Evolutionary conservation across 768 basidiomycete genomes (phyloP).

Genomic region (Lactarius hengduanensis): DNA sequence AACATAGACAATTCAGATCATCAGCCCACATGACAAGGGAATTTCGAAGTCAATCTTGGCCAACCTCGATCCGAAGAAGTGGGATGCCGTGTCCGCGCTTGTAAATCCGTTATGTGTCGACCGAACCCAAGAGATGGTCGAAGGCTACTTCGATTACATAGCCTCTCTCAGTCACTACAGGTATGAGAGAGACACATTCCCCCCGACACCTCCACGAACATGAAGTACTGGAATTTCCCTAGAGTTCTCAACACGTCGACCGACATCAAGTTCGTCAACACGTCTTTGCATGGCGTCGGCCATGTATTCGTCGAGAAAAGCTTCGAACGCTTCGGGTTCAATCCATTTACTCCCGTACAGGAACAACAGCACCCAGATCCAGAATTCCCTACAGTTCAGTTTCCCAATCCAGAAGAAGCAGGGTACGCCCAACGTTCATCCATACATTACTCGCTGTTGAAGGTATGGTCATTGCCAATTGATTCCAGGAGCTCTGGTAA

Average conservation of each 20-base stretch:
- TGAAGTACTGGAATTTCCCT: neutral
- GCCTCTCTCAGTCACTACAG: constrained; percentile 32
- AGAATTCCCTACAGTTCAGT: constrained; percentile 79
- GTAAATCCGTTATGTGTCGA: constrained; percentile 51
- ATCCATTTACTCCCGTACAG: constrained; percentile 56
- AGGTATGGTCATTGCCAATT: neutral
- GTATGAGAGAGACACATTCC: constrained; percentile 6
- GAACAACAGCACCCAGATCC: constrained; percentile 77
- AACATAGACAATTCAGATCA: constrained; percentile 54
- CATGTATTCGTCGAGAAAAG: constrained; percentile 58
- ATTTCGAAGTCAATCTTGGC: constrained; percentile 65
- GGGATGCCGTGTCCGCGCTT: constrained; percentile 39
- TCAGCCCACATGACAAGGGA: constrained; percentile 76
- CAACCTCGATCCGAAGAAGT: constrained; percentile 56
- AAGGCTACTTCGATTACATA: constrained; percentile 53
- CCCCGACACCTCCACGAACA: neutral
- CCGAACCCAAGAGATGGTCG: constrained; percentile 55
- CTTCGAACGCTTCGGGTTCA: constrained; percentile 59
- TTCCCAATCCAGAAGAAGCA: constrained; percentile 92
- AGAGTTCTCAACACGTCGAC: constrained; percentile 41
- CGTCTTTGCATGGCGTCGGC: constrained; percentile 89
- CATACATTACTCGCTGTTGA: neutral
- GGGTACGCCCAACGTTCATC: constrained; percentile 43
- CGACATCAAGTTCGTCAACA: constrained; percentile 70
- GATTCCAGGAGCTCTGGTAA: constrained; percentile 31